phyloP scores from a whole-genome alignment of 495 filamentous ascomycete species.

The Acidiella bohemica region DNA sequence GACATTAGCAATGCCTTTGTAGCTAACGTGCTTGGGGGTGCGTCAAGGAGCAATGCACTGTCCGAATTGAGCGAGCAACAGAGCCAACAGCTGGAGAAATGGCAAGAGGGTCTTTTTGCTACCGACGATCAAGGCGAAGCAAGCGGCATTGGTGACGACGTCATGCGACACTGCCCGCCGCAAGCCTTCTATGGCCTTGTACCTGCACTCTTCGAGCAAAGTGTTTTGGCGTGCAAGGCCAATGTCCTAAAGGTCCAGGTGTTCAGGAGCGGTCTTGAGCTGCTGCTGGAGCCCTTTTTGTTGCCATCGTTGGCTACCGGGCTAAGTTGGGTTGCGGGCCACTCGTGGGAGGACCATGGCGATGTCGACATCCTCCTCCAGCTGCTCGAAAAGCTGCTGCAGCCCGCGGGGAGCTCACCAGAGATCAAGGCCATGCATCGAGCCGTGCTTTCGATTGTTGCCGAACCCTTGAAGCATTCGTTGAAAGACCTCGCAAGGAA shows the following conservation, averaged over 20 bases:
- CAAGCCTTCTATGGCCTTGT: slow-evolving; percentile 91
- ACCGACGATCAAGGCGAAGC: slow-evolving; percentile 29
- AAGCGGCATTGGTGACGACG: slow-evolving; percentile 72
- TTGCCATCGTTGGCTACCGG: slow-evolving; percentile 76
- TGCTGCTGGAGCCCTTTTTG: slow-evolving; percentile 78
- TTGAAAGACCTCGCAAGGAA: slow-evolving; percentile 58
- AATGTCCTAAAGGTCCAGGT: slow-evolving; percentile 61
- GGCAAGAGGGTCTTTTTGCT: slow-evolving; percentile 81
- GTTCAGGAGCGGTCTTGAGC: slow-evolving; percentile 78
- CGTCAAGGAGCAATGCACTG: slow-evolving; percentile 44
- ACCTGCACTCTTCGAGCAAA: slow-evolving; percentile 76
- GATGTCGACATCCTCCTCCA: slow-evolving; percentile 52
- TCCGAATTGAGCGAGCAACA: slow-evolving; percentile 59
- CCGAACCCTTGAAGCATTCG: slow-evolving; percentile 59
- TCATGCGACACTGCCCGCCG: slow-evolving; percentile 81
- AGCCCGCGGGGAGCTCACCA: slow-evolving; percentile 59
- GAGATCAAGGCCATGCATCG: slow-evolving; percentile 72
- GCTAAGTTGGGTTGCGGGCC: slow-evolving; percentile 64
- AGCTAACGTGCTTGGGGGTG: slow-evolving; percentile 56
- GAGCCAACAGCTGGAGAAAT: slow-evolving; percentile 61
- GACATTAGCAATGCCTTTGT: slow-evolving; percentile 56
- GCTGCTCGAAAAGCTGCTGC: slow-evolving; percentile 62
- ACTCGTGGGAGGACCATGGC: slow-evolving; percentile 55
- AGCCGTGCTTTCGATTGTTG: slow-evolving; percentile 71
- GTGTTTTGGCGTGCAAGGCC: slow-evolving; percentile 58